Conservation (phyloP, 176 grass and related monocot species). For the Zizania latifolia region DNA sequence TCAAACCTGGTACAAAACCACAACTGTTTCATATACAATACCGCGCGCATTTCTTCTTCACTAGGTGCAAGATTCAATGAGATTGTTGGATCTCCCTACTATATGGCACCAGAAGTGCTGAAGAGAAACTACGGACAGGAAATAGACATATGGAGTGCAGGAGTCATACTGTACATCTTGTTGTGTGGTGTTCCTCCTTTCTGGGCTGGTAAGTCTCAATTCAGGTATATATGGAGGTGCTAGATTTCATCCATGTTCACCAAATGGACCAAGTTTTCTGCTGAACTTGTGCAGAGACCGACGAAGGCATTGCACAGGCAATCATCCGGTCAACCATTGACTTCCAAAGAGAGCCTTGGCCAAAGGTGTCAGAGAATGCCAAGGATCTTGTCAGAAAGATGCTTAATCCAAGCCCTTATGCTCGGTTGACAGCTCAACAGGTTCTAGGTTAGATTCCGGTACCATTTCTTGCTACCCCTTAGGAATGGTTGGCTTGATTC, state of each 20-base stretch:
- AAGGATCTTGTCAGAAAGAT: slow-evolving; percentile 81
- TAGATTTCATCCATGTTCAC: not conserved
- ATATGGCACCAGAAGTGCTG: slow-evolving; percentile 59
- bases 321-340: slow-evolving; percentile 58
- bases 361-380: slow-evolving; percentile 74
- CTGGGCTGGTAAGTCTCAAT: slow-evolving; percentile 40
- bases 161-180: slow-evolving; percentile 54
- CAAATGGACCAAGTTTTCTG: not conserved
- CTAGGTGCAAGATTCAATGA: slow-evolving; percentile 46
- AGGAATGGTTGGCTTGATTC: not conserved
- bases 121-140: slow-evolving; percentile 56
- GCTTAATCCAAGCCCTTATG: slow-evolving; percentile 67
- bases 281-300: slow-evolving; percentile 48
- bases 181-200: slow-evolving; percentile 53
- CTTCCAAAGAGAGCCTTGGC: slow-evolving; percentile 76
- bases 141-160: slow-evolving; percentile 53
- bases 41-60: not conserved
- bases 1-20: slow-evolving; percentile 35
- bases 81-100: slow-evolving; percentile 58
- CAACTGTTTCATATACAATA: not conserved
- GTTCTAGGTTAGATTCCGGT: slow-evolving; percentile 54
- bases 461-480: not conserved
- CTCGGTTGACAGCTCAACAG: slow-evolving; percentile 60
- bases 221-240: not conserved
- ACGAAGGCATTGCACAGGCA: slow-evolving; percentile 82